Evolutionary conservation across 768 basidiomycete genomes (phyloP).

Genomic region (Mycena rosella): DNA sequence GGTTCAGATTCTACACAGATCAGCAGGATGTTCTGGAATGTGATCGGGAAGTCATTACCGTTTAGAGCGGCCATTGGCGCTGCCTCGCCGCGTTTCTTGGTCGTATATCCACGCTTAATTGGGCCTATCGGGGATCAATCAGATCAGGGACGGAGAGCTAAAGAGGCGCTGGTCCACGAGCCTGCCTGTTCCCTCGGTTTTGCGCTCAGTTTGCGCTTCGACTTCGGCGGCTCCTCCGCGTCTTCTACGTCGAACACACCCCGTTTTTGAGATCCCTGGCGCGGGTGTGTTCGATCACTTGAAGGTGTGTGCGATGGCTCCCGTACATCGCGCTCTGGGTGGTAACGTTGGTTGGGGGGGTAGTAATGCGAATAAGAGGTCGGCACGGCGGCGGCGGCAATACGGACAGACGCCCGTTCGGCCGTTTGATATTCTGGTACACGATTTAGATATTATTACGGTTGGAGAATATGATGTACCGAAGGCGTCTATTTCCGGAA

Average conservation of each 20-base stretch:
- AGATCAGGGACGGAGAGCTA: conserved; percentile 16
- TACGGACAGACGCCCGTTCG: conserved; percentile 70
- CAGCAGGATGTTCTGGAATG: conserved; percentile 18
- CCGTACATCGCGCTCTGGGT: conserved; percentile 22
- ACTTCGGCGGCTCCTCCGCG: conserved; percentile 28
- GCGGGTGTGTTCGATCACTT: conserved; percentile 16
- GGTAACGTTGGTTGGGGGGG: no score
- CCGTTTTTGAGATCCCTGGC: conserved; percentile 24
- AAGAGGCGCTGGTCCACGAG: conserved; percentile 9
- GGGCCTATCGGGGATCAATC: conserved; percentile 46
- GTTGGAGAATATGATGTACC: conserved; percentile 8
- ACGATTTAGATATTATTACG: conserved; percentile 22
- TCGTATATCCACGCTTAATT: conserved; percentile 76
- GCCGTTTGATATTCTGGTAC: conserved; percentile 64
- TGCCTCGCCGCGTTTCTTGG: conserved; percentile 80
- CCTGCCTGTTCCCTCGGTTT: conserved; percentile 15
- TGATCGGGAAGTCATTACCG: conserved; percentile 53
- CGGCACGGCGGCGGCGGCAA: conserved; percentile 45
- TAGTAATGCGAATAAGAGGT: background rate
- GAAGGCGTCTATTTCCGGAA: conserved; percentile 13
- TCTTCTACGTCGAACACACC: conserved; percentile 20
- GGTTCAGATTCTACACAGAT: conserved; percentile 17
- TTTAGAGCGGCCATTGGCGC: conserved; percentile 75
- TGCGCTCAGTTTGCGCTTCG: conserved; percentile 24
- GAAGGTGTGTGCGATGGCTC: conserved; percentile 41